phyloP scores from a whole-genome alignment of 345 rosid species.

The Ricinus communis region DNA sequence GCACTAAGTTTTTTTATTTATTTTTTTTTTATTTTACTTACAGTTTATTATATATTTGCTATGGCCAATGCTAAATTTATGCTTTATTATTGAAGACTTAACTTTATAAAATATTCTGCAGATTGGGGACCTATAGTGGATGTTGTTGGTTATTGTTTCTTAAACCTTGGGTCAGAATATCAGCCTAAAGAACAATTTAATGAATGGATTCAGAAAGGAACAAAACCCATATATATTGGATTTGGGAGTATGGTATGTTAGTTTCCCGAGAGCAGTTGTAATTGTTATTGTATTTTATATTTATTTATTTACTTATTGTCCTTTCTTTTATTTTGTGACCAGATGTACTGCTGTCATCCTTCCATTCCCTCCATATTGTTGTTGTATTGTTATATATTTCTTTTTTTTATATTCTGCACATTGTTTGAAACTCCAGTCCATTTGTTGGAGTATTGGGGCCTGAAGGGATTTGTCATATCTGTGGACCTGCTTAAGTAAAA shows the following conservation, averaged over 20 bases:
- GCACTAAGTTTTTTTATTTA: constrained; percentile 12
- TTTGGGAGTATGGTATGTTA: constrained; percentile 96
- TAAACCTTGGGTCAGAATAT: constrained; percentile 82
- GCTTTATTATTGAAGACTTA: constrained; percentile 6
- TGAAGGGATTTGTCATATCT: neutral
- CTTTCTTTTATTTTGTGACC: neutral
- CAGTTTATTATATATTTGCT: neutral
- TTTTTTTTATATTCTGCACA: neutral
- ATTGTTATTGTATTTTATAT: neutral
- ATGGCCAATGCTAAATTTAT: constrained; percentile 8
- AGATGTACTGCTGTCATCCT: neutral
- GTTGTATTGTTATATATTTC: neutral
- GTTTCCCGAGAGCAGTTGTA: neutral
- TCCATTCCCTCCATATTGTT: neutral
- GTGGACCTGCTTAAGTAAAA: neutral
- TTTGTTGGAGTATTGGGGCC: neutral
- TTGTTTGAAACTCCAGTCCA: neutral
- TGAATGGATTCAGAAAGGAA: constrained; percentile 75
- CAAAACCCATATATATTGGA: constrained; percentile 83
- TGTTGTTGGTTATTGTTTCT: constrained; percentile 95
- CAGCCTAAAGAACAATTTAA: constrained; percentile 65
- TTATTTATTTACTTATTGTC: neutral
- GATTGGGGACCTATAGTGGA: constrained; percentile 94
- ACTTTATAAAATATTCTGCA: constrained; percentile 40
- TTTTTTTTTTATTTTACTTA: too few species aligned